phyloP scores from a whole-genome alignment of 768 basidiomycete genomes.

The Podaxis carcinomalis region DNA sequence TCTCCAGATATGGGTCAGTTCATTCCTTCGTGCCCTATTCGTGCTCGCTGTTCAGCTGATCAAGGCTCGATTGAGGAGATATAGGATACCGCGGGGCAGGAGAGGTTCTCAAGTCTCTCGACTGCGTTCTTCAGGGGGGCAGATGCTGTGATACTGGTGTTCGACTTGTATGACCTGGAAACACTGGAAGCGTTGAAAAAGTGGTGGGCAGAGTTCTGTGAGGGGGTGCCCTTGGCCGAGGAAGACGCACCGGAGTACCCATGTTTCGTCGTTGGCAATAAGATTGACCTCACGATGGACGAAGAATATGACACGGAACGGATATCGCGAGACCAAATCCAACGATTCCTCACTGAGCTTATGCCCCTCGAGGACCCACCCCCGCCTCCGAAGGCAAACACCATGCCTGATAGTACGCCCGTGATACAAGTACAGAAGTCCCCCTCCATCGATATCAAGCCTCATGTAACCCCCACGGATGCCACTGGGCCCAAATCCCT shows the following conservation, averaged over 20 bases:
- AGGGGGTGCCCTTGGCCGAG: constrained; percentile 61
- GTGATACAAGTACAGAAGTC: not conserved
- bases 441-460: constrained; percentile 13
- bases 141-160: constrained; percentile 78
- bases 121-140: constrained; percentile 83
- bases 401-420: not conserved
- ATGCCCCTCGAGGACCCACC: constrained; percentile 34
- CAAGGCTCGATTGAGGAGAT: constrained; percentile 1
- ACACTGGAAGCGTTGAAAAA: constrained; percentile 54
- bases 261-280: constrained; percentile 76
- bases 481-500: constrained; percentile 2
- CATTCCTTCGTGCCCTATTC: constrained; percentile 6
- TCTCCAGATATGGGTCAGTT: constrained; percentile 56
- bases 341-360: constrained; percentile 52
- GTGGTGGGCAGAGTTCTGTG: constrained; percentile 80
- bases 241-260: constrained; percentile 63
- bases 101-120: constrained; percentile 80
- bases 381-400: not conserved
- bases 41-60: not conserved
- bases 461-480: constrained; percentile 13
- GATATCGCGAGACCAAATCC: constrained; percentile 40
- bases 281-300: constrained; percentile 51
- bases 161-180: constrained; percentile 67
- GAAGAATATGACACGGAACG: constrained; percentile 15
- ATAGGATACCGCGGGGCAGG: constrained; percentile 85